phyloP scores from a whole-genome alignment of 2,329 filamentous ascomycete genomes.

The Alternaria brassicicola region DNA sequence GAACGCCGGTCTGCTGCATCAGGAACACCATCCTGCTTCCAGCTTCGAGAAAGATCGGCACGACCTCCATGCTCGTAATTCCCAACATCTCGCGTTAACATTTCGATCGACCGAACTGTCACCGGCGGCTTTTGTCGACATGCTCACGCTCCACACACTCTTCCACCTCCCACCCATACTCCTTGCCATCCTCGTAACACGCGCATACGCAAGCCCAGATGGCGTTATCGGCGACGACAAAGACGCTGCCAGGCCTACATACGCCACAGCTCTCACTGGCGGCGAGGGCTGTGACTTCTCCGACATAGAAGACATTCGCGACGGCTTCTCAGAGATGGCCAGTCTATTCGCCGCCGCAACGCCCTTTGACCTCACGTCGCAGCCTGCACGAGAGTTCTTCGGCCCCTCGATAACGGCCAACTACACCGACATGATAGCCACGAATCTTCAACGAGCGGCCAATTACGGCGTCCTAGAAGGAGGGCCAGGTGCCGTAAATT shows the following conservation, averaged over 20 bases:
- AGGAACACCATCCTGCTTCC: not conserved
- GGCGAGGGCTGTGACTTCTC: constrained; percentile 39
- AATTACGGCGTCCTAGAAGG: constrained; percentile 38
- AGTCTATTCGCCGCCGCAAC: constrained; percentile 34
- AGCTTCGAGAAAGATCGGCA: constrained; percentile 8
- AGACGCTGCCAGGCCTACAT: constrained; percentile 16
- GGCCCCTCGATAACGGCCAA: constrained; percentile 30
- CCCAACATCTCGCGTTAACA: not conserved
- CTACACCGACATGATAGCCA: constrained; percentile 38
- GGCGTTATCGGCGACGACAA: constrained; percentile 36
- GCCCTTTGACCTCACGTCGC: constrained; percentile 28
- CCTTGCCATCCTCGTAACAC: constrained; percentile 24
- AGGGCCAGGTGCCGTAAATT: constrained; percentile 26
- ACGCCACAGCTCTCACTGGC: constrained; percentile 37
- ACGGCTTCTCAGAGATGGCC: constrained; percentile 44
- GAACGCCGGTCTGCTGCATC: not conserved
- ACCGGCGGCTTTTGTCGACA: constrained; percentile 14
- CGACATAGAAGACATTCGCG: constrained; percentile 34
- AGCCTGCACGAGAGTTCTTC: constrained; percentile 40
- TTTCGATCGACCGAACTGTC: constrained; percentile 6
- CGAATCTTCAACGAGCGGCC: constrained; percentile 37
- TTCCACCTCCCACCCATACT: constrained; percentile 33
- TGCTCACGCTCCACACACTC: constrained; percentile 31
- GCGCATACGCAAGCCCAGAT: constrained; percentile 30
- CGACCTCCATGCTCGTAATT: constrained; percentile 5